phyloP scores from a whole-genome alignment of 2,329 filamentous ascomycete genomes.

The Metarhizium album region DNA sequence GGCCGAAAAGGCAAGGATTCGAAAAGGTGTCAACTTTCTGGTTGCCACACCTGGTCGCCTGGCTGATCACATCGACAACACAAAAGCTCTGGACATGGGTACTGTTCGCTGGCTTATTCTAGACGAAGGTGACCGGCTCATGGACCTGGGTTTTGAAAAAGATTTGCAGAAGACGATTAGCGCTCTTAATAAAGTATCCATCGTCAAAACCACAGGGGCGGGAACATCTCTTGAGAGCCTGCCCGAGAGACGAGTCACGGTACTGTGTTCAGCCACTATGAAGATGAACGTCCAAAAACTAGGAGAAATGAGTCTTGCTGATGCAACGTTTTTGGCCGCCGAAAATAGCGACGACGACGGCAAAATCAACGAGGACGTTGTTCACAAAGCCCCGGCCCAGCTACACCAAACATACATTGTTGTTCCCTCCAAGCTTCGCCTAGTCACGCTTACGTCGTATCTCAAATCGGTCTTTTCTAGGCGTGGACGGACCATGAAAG shows the following conservation, averaged over 20 bases:
- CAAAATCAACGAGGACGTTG: constrained; percentile 33
- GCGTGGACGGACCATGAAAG: constrained; percentile 89
- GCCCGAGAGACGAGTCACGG: constrained; percentile 67
- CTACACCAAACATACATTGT: constrained; percentile 87
- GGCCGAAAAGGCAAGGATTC: constrained; percentile 81
- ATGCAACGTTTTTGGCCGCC: constrained; percentile 77
- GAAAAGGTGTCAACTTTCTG: constrained; percentile 91
- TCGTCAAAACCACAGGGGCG: constrained; percentile 49
- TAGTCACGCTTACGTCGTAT: constrained; percentile 77
- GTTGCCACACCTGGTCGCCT: constrained; percentile 89
- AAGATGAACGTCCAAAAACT: constrained; percentile 94
- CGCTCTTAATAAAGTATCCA: constrained; percentile 56
- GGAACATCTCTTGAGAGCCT: constrained; percentile 50
- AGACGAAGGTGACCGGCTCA: constrained; percentile 93
- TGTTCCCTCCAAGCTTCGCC: constrained; percentile 76
- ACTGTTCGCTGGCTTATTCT: constrained; percentile 89
- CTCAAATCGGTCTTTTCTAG: constrained; percentile 81
- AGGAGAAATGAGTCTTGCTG: constrained; percentile 88
- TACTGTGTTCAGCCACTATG: constrained; percentile 94
- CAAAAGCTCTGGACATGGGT: constrained; percentile 75
- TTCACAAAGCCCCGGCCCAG: constrained; percentile 78
- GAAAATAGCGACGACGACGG: constrained; percentile 38
- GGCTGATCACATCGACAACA: constrained; percentile 86
- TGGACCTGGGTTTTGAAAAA: constrained; percentile 96
- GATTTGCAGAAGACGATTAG: constrained; percentile 81